Evolutionary conservation across 768 basidiomycete genomes (phyloP), one percentile per base, ranked within the genome.

Genomic region (Hydnomerulius pinastri): DNA sequence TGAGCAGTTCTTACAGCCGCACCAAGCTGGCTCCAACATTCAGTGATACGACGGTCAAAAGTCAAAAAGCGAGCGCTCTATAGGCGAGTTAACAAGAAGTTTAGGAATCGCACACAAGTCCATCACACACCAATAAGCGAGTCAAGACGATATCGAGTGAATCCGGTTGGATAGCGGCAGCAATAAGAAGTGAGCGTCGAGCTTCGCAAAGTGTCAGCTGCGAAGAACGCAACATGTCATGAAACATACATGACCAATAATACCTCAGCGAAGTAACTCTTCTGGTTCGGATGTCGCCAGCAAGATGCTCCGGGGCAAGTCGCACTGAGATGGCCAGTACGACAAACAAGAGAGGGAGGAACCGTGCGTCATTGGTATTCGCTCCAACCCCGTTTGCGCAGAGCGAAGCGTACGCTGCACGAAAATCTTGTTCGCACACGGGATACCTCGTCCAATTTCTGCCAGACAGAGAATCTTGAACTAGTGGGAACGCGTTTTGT

Each of bases 381-480:
- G 86, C 75, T 43, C 80, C 74, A 13, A 81, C 71, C 4, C 81
- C 82, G 52, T 81, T 81, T 55, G 81, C 69, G 54, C 86, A 77
- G 37, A 91, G 72, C 4, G 87, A 83, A 17, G 77, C 69, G 62
- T 88, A 92, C 0, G 87, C 78, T 24, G 76, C 61, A 33, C 92
- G 81, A 64, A 97, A 95, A 54, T 90, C 86, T 43, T 77, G 77
- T 59, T 95, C 93, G 24, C 89, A 90, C 13, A 96, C 78, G 42
- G 93, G 94, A 70, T 96, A 96, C 35, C 93, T 83, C 18, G 92
- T 92, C 85, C 91, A 94, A 62, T 97, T 96, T 65, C 93, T 92
- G 60, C 50, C 42, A 36, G 29, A 45, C 33, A 35, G 35, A 39
- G 18, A 43, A 38, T 42, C 23, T 25, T 51, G 30, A 43, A 24